A percentile compares a stretch with the other conserved stretches of the same genome.
Conservation (phyloP, 495 filamentous ascomycete genomes). For the Penicillium canariense region DNA sequence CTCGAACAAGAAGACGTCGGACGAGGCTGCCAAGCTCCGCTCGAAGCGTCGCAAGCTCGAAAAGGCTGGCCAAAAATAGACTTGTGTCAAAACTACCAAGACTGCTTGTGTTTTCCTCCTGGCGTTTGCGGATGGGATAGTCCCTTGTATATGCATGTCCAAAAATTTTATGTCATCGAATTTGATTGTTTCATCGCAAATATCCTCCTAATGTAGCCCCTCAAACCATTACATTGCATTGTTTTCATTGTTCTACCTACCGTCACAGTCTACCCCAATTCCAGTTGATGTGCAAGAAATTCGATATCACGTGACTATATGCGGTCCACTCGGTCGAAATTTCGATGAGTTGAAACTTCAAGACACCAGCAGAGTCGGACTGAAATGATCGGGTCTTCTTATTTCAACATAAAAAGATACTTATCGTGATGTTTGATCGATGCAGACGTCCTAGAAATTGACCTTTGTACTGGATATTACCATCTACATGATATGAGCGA, state of each 20-base stretch:
- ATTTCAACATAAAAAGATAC: not conserved
- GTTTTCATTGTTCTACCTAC: not conserved
- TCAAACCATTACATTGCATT: not conserved
- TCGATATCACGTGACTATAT: slow-evolving; percentile 10
- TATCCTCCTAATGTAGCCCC: not conserved
- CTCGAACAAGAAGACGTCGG: slow-evolving; percentile 79
- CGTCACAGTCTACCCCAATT: not conserved
- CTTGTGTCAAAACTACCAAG: slow-evolving; percentile 10
- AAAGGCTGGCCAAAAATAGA: slow-evolving; percentile 50
- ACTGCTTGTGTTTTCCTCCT: slow-evolving; percentile 11
- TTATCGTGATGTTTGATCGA: slow-evolving; percentile 9
- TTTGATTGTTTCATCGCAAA: slow-evolving; percentile 11
- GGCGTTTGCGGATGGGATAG: slow-evolving; percentile 28
- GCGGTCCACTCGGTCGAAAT: slow-evolving; percentile 14
- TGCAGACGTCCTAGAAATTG: not conserved
- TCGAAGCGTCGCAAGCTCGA: slow-evolving; percentile 87
- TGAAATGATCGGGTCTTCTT: not conserved
- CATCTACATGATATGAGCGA: slow-evolving; percentile 11
- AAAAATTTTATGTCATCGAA: slow-evolving; percentile 23
- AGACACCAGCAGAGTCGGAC: not conserved
- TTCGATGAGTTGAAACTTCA: slow-evolving; percentile 4
- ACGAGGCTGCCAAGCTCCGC: slow-evolving; percentile 69
- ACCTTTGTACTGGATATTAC: not conserved
- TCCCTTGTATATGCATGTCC: slow-evolving; percentile 29
- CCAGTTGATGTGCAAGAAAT: not conserved